These are phyloP conservation scores for Laburnicola sp. DNA, from an alignment of 2,329 filamentous ascomycete genomes.

Conservation along the genomic window DNA sequence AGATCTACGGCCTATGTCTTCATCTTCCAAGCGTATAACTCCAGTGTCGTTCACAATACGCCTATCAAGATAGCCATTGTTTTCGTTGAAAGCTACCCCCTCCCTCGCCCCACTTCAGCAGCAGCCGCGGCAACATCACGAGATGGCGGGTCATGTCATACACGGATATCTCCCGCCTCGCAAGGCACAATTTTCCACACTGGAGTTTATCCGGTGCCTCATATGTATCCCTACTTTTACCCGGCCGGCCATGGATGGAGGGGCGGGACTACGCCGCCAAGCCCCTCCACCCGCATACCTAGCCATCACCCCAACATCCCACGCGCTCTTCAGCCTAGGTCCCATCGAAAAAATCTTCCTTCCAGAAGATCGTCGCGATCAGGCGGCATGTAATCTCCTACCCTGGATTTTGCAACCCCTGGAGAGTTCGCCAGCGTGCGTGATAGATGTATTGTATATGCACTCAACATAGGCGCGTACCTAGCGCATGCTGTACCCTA, in stretches of 20 bases:
- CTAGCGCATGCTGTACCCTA: constrained; percentile 5
- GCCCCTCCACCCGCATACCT: no score
- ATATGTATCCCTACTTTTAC: constrained; percentile 20
- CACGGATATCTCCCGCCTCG: not conserved
- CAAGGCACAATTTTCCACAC: not conserved
- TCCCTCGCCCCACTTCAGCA: constrained; percentile 7
- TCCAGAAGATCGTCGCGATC: not conserved
- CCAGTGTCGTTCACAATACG: no score
- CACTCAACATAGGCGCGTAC: not conserved
- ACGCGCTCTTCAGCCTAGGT: not conserved
- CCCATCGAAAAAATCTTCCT: not conserved
- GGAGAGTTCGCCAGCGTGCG: not conserved
- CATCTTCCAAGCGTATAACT: no score
- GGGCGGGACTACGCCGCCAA: no score
- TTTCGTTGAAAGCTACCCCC: no score
- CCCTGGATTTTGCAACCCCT: not conserved
- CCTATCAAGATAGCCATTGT: no score
- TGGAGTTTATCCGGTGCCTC: constrained; percentile 26
- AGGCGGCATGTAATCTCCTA: constrained; percentile 1
- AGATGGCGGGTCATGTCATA: no score
- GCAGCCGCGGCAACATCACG: not conserved
- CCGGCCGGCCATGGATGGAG: constrained; percentile 19
- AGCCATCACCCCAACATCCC: constrained; percentile 10
- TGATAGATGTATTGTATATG: not conserved
- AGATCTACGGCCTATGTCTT: no score